A percentile compares a stretch with the other conserved stretches of the same genome.
Conservation (phyloP, 2,329 filamentous ascomycete genomes). For the Byssoonygena ceratinophila region DNA sequence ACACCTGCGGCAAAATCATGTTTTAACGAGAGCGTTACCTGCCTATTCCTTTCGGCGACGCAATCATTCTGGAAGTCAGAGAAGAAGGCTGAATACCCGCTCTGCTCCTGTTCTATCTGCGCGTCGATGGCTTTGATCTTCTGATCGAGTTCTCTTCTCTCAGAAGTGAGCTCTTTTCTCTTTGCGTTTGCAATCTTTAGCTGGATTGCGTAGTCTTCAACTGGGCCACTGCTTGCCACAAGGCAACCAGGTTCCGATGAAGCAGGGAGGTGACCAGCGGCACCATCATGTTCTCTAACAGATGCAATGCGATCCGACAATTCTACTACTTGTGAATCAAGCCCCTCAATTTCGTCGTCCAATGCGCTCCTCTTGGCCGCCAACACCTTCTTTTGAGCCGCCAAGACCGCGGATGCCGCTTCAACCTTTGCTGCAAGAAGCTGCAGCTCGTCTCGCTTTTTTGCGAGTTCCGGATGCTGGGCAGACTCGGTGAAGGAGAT, state of each 20-base stretch:
- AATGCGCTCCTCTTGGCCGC: background rate
- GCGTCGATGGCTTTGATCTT: background rate
- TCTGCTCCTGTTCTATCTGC: background rate
- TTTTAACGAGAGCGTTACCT: conserved; percentile 46
- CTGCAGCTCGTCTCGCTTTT: background rate
- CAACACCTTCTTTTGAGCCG: no score
- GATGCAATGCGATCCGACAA: no score
- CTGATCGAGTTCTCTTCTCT: background rate
- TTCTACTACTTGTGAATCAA: no score
- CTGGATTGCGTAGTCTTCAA: background rate
- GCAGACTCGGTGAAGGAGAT: conserved; percentile 42
- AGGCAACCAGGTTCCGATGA: no score
- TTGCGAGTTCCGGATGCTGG: background rate
- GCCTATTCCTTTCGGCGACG: conserved; percentile 48
- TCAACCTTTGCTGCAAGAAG: background rate
- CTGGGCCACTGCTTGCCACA: no score
- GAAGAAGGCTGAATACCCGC: conserved; percentile 21
- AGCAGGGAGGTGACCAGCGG: no score
- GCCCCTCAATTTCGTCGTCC: background rate
- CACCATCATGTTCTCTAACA: no score
- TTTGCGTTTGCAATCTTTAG: background rate
- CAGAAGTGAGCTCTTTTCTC: background rate
- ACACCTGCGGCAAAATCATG: conserved; percentile 51
- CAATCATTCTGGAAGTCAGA: conserved; percentile 28
- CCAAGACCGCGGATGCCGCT: background rate